These are phyloP conservation scores for Xylaria palmicola DNA, from an alignment of 495 filamentous ascomycete genomes.

Conservation along the genomic window DNA sequence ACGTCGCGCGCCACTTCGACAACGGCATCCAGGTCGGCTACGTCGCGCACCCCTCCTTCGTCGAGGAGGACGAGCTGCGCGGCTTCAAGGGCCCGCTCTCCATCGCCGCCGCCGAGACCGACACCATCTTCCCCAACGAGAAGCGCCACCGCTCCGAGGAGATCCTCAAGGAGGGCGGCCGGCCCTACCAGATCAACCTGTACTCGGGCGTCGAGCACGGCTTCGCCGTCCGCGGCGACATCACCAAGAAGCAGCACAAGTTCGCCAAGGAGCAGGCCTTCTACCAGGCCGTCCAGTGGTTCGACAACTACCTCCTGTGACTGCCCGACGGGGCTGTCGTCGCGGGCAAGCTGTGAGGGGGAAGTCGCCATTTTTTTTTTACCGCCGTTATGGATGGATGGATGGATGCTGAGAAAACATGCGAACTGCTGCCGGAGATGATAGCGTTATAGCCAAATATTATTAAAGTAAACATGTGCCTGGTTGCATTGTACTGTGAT, in stretches of 20 bases:
- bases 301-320: conserved; percentile 53
- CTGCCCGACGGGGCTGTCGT: conserved; percentile 16
- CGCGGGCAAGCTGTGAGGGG: conserved; percentile 5
- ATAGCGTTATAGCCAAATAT: not conserved
- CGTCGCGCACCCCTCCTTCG: conserved; percentile 73
- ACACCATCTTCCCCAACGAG: conserved; percentile 72
- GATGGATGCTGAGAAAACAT: not conserved
- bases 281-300: conserved; percentile 76
- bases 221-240: conserved; percentile 72
- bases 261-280: conserved; percentile 88
- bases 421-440: not conserved
- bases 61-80: conserved; percentile 72
- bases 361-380: not conserved
- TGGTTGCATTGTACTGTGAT: not conserved
- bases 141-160: conserved; percentile 61
- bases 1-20: conserved; percentile 46
- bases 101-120: conserved; percentile 77
- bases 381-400: no score
- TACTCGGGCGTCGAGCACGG: conserved; percentile 76
- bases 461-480: not conserved
- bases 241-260: conserved; percentile 58
- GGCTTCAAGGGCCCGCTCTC: conserved; percentile 69
- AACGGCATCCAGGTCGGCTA: conserved; percentile 60
- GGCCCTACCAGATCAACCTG: conserved; percentile 79
- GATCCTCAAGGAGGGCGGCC: conserved; percentile 56